Evolutionary conservation across 1,284 basidiomycete species (phyloP).

Genomic region (Fomes fomentarius): DNA sequence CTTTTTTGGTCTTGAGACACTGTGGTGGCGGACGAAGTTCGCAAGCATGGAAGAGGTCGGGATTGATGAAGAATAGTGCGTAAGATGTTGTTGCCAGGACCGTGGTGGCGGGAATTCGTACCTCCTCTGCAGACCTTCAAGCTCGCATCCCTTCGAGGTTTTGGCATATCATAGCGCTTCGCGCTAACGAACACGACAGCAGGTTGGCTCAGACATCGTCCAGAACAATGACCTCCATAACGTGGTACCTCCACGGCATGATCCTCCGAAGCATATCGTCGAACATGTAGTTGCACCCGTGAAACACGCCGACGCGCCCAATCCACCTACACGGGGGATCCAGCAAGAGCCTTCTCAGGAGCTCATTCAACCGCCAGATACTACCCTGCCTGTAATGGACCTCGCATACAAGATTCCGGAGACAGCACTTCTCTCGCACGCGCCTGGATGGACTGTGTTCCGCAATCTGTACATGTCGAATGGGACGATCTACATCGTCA

Average conservation of each 20-base stretch:
- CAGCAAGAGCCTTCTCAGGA: slow-evolving; percentile 13
- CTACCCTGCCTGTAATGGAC: slow-evolving; percentile 16
- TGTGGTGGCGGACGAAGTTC: background rate
- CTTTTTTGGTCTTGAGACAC: background rate
- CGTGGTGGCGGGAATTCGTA: background rate
- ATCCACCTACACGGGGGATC: slow-evolving; percentile 6
- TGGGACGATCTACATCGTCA: slow-evolving; percentile 71
- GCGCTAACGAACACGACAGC: background rate
- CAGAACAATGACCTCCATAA: slow-evolving; percentile 10
- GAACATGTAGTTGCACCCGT: background rate
- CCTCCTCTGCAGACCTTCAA: background rate
- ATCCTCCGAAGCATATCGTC: slow-evolving; percentile 8
- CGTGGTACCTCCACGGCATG: slow-evolving; percentile 8
- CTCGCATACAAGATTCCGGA: slow-evolving; percentile 41
- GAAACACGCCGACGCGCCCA: background rate
- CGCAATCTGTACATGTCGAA: slow-evolving; percentile 79
- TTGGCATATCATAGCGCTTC: background rate
- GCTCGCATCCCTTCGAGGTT: background rate
- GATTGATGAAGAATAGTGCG: too few relatives aligned
- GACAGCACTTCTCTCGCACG: slow-evolving; percentile 62
- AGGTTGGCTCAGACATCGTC: slow-evolving; percentile 26
- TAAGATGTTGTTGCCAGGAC: too few relatives aligned
- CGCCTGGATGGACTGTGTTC: slow-evolving; percentile 83
- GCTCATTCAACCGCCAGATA: slow-evolving; percentile 7
- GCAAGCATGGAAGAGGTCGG: slow-evolving; percentile 2